A percentile compares a stretch with the other conserved stretches of the same genome.
Conservation (phyloP, 371 early-diverging fungal species). For the Umbelopsis sp. region DNA sequence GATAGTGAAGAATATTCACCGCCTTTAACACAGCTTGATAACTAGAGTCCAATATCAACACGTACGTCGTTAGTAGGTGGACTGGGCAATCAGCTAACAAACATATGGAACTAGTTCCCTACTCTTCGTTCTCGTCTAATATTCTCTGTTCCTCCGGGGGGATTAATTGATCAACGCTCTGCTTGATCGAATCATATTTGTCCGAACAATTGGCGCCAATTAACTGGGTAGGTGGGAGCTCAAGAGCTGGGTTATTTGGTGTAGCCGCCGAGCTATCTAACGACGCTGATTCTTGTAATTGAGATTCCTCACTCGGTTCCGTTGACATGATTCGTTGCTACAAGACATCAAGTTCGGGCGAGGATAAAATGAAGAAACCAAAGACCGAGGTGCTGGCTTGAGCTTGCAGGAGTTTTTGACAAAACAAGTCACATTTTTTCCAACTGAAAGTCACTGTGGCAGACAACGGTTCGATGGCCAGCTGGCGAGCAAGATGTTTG, state of each 20-base stretch:
- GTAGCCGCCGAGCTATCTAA: background rate
- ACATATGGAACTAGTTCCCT: background rate
- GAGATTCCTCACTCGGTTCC: constrained; percentile 13
- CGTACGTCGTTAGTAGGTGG: too few relatives aligned
- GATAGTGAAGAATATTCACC: constrained; percentile 42
- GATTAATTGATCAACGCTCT: background rate
- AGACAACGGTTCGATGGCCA: background rate
- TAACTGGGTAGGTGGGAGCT: background rate
- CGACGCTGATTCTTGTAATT: background rate
- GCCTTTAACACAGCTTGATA: constrained; percentile 39
- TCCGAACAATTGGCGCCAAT: background rate
- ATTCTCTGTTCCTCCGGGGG: constrained; percentile 15
- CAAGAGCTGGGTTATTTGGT: background rate
- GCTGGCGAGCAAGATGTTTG: too few relatives aligned
- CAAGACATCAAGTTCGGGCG: constrained; percentile 1
- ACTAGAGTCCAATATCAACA: constrained; percentile 21
- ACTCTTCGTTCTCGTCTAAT: constrained; percentile 44
- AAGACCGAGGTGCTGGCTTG: background rate
- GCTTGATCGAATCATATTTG: background rate
- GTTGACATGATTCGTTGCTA: constrained; percentile 8
- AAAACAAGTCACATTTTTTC: constrained; percentile 14
- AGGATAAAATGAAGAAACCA: background rate
- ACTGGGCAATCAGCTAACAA: background rate
- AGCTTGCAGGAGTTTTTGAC: background rate
- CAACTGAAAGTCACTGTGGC: background rate